phyloP scores from a whole-genome alignment of 192 early-diverging fungal genomes.

The Allomyces javanicus region DNA sequence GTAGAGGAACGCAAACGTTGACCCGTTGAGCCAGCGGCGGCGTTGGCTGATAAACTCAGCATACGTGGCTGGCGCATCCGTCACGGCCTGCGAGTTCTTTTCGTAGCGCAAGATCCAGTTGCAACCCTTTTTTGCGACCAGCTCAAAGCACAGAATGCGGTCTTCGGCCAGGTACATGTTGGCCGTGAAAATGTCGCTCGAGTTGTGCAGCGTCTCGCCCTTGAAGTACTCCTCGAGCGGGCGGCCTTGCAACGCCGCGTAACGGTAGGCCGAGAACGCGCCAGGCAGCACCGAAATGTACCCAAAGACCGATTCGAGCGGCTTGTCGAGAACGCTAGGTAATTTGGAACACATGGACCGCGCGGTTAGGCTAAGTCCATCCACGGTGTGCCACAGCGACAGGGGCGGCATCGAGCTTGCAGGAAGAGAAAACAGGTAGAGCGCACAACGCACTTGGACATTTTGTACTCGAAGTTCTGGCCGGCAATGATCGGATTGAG shows the following conservation, averaged over 20 bases:
- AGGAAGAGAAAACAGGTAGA: no score
- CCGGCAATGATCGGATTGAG: constrained; percentile 81
- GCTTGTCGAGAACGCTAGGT: constrained; percentile 76
- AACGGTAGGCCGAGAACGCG: constrained; percentile 93
- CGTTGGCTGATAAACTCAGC: constrained; percentile 91
- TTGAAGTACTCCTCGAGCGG: constrained; percentile 78
- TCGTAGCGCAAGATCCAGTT: constrained; percentile 74
- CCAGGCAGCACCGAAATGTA: constrained; percentile 83
- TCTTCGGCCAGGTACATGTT: constrained; percentile 92
- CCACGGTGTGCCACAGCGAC: no score
- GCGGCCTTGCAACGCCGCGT: constrained; percentile 56
- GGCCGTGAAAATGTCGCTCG: constrained; percentile 50
- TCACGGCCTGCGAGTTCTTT: constrained; percentile 66
- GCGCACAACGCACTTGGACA: constrained; percentile 37
- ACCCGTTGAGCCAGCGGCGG: constrained; percentile 91
- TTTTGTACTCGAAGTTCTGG: constrained; percentile 98
- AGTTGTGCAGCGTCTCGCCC: constrained; percentile 72
- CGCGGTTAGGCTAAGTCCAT: no score
- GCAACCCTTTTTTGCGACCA: constrained; percentile 61
- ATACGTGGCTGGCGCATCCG: constrained; percentile 74
- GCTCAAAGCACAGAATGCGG: constrained; percentile 87
- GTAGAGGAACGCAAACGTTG: constrained; percentile 83
- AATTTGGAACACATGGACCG: no score
- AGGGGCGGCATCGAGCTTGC: no score
- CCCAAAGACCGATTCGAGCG: constrained; percentile 73